Percentiles rank a stretch among this genome's conserved stretches.
These are phyloP conservation scores for Leccinum sublutescens DNA, from an alignment of 768 basidiomycete species.

Conservation along the genomic window DNA sequence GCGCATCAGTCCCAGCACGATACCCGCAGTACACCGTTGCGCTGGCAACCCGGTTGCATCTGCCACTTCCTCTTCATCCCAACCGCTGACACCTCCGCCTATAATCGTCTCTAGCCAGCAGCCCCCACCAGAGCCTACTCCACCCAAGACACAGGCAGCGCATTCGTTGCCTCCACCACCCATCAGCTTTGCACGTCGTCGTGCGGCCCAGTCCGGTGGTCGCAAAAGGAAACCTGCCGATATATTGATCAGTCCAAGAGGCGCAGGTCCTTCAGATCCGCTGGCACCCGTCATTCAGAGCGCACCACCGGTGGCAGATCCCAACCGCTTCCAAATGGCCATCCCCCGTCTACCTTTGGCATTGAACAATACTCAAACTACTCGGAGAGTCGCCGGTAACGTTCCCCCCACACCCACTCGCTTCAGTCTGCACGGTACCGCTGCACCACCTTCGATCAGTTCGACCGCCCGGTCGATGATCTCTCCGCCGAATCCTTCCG, in stretches of 20 bases:
- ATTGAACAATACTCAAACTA: conserved; percentile 42
- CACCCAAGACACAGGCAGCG: conserved; percentile 23
- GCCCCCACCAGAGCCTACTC: conserved; percentile 14
- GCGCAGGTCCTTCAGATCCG: conserved; percentile 48
- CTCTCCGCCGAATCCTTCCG: conserved; percentile 57
- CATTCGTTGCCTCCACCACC: conserved; percentile 63
- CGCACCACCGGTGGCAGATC: conserved; percentile 58
- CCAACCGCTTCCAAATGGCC: conserved; percentile 57
- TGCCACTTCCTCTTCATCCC: conserved; percentile 20
- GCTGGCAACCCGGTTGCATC: conserved; percentile 27
- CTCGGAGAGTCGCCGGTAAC: conserved; percentile 51
- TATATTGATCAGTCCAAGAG: conserved; percentile 72
- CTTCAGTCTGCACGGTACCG: conserved; percentile 43
- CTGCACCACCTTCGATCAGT: conserved; percentile 16
- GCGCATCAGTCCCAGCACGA: conserved; percentile 40
- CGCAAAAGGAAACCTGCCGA: conserved; percentile 75
- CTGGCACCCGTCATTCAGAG: conserved; percentile 71
- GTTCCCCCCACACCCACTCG: conserved; percentile 75
- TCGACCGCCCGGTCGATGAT: conserved; percentile 34
- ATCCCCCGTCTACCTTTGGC: conserved; percentile 63
- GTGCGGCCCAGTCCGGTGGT: conserved; percentile 60
- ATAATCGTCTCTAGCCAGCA: conserved; percentile 28
- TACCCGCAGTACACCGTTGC: conserved; percentile 21
- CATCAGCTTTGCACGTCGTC: conserved; percentile 75
- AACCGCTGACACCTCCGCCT: conserved; percentile 24